Evolutionary conservation across 345 rosid genomes (phyloP).

Genomic region (Arabidopsis arenosa): DNA sequence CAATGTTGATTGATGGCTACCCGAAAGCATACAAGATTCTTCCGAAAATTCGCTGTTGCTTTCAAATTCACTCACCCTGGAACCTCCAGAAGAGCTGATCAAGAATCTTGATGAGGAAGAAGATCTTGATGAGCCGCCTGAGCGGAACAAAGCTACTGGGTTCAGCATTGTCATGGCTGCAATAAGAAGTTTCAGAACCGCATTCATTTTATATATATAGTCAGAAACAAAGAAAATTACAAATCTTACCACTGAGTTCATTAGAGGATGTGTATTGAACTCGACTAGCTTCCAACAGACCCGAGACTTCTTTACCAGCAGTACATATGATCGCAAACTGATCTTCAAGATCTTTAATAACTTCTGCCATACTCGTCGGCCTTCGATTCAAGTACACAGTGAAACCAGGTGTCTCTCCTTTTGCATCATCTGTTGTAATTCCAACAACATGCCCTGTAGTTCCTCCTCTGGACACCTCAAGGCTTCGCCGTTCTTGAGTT

Average conservation of each 20-base stretch:
- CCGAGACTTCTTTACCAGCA: conserved; percentile 78
- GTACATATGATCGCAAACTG: conserved; percentile 66
- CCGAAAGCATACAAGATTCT: conserved; percentile 60
- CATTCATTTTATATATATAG: conserved; percentile 14
- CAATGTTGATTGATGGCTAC: conserved; percentile 83
- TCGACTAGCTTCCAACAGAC: conserved; percentile 72
- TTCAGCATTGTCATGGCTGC: conserved; percentile 91
- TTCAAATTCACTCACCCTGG: conserved; percentile 43
- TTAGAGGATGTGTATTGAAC: conserved; percentile 59
- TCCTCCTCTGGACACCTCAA: conserved; percentile 22
- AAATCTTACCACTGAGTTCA: conserved; percentile 66
- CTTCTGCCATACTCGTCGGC: conserved; percentile 91
- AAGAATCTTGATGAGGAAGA: conserved; percentile 78
- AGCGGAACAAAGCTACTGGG: conserved; percentile 81
- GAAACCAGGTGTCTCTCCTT: conserved; percentile 73
- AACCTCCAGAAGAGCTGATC: conserved; percentile 57
- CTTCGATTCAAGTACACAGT: conserved; percentile 85
- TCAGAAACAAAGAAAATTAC: not conserved
- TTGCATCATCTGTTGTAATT: conserved; percentile 48
- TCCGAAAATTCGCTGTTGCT: conserved; percentile 38
- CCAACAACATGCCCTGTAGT: conserved; percentile 48
- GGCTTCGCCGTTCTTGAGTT: conserved; percentile 29
- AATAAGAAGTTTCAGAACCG: conserved; percentile 30
- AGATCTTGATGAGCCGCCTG: conserved; percentile 67
- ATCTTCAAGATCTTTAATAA: conserved; percentile 84